Base-by-base conservation (phyloP, 139 green algal genomes). In the Chlorella sp. region DNA sequence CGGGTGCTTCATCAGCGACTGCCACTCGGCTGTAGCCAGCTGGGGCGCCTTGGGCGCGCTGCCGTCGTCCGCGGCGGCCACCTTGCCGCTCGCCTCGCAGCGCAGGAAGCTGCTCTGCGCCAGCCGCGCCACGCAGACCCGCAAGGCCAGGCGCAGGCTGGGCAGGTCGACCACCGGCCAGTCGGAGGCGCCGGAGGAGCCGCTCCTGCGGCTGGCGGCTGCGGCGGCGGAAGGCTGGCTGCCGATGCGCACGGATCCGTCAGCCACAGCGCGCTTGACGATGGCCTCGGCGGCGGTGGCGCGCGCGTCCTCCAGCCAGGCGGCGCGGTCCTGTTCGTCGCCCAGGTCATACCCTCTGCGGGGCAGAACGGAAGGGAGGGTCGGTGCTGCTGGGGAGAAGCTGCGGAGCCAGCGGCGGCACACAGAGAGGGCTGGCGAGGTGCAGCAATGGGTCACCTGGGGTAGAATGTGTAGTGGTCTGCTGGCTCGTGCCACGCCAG, bases 291-390 rank as follows among this genome's bases (percentile, higher is more conserved):
- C 81, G 17, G 81, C 81, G 1, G 61, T 77, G 66, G 69, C 73
- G 30, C 77, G 70, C 33, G 80, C 77, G 59, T 87, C 82, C 5
- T 74, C 67, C 29, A 79, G 36, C n/a, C 83, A 82, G 32, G 73
- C 74, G 35, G 51, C 60, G 0, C 72, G 64, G 5, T 78, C 69
- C 5, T 35, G 36, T 32, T 78, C 71, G 26, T 81, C 70, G 3
- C 62, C 65, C 1, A 87, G 74, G 63, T 87, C 77, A 42, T 82
- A 80, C 26, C 70, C 73, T n/a, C 73, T 76, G 36, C 34, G 32
- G n/a, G n/a, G n/a, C n/a, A n/a, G n/a, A n/a, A n/a, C n/a, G n/a
- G n/a, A n/a, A n/a, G n/a, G n/a, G n/a, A n/a, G n/a, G n/a, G n/a
- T n/a, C n/a, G n/a, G n/a, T n/a, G n/a, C n/a, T n/a, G n/a, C n/a